phyloP scores from a whole-genome alignment of 306 rosid species.

The Purshia tridentata region DNA sequence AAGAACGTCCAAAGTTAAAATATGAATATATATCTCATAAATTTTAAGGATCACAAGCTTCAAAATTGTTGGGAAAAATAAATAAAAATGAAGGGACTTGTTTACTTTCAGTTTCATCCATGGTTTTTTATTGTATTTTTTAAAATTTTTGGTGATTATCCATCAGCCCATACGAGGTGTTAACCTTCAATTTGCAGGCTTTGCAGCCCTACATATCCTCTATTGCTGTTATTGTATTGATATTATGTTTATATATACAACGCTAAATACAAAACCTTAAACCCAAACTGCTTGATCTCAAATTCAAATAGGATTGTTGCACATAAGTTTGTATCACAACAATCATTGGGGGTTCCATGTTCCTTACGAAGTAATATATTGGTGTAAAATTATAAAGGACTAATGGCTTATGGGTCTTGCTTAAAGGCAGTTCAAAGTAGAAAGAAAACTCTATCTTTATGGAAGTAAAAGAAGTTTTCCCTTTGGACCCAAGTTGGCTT shows the following conservation, averaged over 20 bases:
- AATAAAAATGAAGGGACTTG: not conserved
- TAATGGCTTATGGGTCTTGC: not conserved
- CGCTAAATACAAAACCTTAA: too few species aligned
- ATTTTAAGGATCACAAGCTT: constrained; percentile 16
- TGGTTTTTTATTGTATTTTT: not conserved
- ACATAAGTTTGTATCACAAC: too few species aligned
- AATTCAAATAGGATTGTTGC: too few species aligned
- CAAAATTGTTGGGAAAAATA: constrained; percentile 15
- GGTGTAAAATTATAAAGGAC: not conserved
- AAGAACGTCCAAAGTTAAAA: constrained; percentile 65
- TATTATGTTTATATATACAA: too few species aligned
- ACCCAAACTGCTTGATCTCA: too few species aligned
- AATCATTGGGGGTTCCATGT: not conserved
- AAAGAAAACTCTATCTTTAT: not conserved
- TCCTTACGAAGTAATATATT: not conserved
- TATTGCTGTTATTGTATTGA: too few species aligned
- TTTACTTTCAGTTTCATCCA: not conserved
- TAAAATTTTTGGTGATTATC: too few species aligned
- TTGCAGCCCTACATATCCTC: too few species aligned
- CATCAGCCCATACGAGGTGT: too few species aligned
- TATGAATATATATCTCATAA: constrained; percentile 26
- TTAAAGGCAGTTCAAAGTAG: not conserved
- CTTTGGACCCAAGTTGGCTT: not conserved
- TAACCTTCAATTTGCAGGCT: too few species aligned
- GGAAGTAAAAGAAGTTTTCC: not conserved